These are phyloP conservation scores for Penicillium atrosanguineum DNA, from an alignment of 495 filamentous ascomycete species.

Conservation along the genomic window DNA sequence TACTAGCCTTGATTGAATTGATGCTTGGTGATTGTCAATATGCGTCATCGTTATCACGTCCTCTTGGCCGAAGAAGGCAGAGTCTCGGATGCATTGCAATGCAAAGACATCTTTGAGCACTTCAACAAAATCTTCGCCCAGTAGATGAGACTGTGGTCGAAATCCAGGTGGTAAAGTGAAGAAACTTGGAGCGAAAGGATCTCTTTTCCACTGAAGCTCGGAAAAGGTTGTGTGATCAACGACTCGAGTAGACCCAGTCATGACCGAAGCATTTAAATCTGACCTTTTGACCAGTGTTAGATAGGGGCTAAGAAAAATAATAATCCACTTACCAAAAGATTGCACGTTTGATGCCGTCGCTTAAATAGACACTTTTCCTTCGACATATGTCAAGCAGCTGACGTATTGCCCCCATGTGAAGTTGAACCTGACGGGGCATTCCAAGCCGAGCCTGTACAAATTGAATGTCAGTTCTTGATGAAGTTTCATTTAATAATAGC, in stretches of 20 bases:
- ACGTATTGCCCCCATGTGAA: slow-evolving; percentile 36
- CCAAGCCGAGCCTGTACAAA: slow-evolving; percentile 28
- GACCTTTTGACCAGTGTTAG: slow-evolving; percentile 22
- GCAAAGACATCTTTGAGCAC: slow-evolving; percentile 35
- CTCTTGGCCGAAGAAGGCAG: slow-evolving; percentile 9
- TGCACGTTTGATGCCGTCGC: slow-evolving; percentile 36
- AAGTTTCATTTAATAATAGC: background rate
- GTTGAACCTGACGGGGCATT: slow-evolving; percentile 27
- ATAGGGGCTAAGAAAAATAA: background rate
- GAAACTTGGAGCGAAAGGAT: slow-evolving; percentile 23
- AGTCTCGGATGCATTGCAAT: slow-evolving; percentile 37
- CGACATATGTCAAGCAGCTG: slow-evolving; percentile 29
- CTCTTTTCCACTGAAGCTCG: slow-evolving; percentile 35
- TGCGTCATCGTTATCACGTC: slow-evolving; percentile 31
- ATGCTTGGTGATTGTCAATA: slow-evolving; percentile 40
- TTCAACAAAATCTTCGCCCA: slow-evolving; percentile 26
- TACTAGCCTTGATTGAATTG: slow-evolving; percentile 35
- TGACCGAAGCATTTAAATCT: slow-evolving; percentile 35
- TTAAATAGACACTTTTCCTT: slow-evolving; percentile 25
- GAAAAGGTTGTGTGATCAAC: slow-evolving; percentile 37
- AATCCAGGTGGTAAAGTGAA: slow-evolving; percentile 31
- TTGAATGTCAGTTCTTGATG: background rate
- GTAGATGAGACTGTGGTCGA: slow-evolving; percentile 16
- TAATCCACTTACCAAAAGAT: slow-evolving; percentile 35
- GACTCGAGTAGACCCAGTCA: slow-evolving; percentile 30